Evolutionary conservation across 2,329 filamentous ascomycete genomes (phyloP).

Genomic region (Ascochyta viciae-villosae): DNA sequence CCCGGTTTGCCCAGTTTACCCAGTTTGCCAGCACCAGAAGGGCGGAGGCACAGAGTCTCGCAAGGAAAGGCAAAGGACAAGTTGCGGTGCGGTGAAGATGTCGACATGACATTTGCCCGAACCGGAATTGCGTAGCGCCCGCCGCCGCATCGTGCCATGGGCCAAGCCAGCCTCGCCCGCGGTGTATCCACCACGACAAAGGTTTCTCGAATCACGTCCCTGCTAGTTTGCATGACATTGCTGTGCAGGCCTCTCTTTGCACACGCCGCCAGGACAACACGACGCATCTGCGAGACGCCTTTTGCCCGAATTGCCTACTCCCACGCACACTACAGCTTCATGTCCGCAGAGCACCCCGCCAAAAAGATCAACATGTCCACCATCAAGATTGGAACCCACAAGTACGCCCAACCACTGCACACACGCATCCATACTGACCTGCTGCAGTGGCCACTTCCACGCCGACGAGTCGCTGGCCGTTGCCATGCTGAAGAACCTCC

Average conservation of each 20-base stretch:
- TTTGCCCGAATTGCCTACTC: background rate
- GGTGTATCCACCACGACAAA: slow-evolving; percentile 12
- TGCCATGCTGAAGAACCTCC: slow-evolving; percentile 90
- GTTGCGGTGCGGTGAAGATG: slow-evolving; percentile 24
- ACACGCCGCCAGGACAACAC: background rate
- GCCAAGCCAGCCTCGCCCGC: slow-evolving; percentile 13
- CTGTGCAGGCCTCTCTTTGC: slow-evolving; percentile 2
- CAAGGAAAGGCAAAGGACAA: slow-evolving; percentile 26
- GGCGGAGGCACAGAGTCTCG: slow-evolving; percentile 3
- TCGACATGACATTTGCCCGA: slow-evolving; percentile 13
- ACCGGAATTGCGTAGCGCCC: slow-evolving; percentile 26
- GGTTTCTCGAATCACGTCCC: slow-evolving; percentile 15
- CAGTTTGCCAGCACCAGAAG: slow-evolving; percentile 9
- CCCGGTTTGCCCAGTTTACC: background rate
- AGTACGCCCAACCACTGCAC: slow-evolving; percentile 48
- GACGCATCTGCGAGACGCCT: background rate
- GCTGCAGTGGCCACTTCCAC: slow-evolving; percentile 86
- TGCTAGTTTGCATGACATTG: slow-evolving; percentile 28
- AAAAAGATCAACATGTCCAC: slow-evolving; percentile 83
- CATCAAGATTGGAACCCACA: slow-evolving; percentile 87
- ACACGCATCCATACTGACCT: background rate
- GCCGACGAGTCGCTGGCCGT: slow-evolving; percentile 97
- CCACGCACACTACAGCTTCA: slow-evolving; percentile 14
- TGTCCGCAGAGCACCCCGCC: slow-evolving; percentile 54
- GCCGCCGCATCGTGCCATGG: slow-evolving; percentile 14